Base-by-base conservation (phyloP, 768 basidiomycete genomes). In the Jaapia argillacea region DNA sequence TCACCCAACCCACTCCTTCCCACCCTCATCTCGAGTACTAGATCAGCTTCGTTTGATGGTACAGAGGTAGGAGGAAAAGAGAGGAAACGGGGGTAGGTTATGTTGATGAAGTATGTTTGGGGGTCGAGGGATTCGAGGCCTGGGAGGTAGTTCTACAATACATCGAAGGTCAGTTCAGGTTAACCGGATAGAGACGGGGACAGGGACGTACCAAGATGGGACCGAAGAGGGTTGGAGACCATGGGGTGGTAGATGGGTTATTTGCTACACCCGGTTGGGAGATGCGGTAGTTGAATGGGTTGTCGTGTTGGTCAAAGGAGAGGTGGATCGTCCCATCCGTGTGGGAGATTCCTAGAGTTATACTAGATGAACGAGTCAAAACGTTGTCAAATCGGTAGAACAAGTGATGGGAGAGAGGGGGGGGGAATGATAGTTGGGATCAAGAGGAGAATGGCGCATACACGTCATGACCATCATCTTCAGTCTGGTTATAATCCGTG, bases 391-490 rank as follows among this genome's bases (percentile, higher is more conserved):
- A n/a, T n/a, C n/a, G n/a, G 27, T n/a, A 16, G 25, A 16, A 25
- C 12, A 6, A 18, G 21, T 36, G 14, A 25, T 21, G 14, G 41
- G 6, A 43, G 27, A 5, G 3, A 4, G 24, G 33, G 3, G 12
- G 3, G 12, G 5, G 21, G 18, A 23, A 4, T 2, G n/a, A n/a
- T n/a, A n/a, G n/a, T n/a, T n/a, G n/a, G n/a, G n/a, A n/a, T n/a
- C n/a, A n/a, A 7, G 12, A 28, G 3, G 24, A 16, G 14, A 40
- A n/a, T n/a, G 40, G 23, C n/a, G 24, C 54, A 25, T 42, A 60
- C 61, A 59, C 50, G 41, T 64, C 58, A 36, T 65, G 63, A 0
- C 64, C 64, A 23, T 66, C 64, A 31, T 66, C 64, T 5, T 61
- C 56, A 2, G 61, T 61, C 33, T 64, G 60, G 37, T 60, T 56